Conservation (phyloP, 1,139 yeast genomes). For the Fermentozyma sake region DNA sequence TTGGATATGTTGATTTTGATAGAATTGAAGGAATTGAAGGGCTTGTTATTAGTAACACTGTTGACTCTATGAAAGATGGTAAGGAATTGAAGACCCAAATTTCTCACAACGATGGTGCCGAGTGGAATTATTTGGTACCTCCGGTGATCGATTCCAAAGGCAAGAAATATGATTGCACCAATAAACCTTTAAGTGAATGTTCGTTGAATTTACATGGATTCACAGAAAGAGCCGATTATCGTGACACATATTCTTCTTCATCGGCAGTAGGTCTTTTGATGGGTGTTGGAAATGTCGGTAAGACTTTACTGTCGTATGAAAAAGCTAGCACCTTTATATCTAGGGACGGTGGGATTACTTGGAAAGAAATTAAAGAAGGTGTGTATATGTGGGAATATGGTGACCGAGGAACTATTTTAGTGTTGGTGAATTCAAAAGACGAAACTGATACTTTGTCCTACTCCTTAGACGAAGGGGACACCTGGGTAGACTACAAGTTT, state of each 20-base stretch:
- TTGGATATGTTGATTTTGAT: conserved; percentile 88
- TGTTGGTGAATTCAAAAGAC: conserved; percentile 56
- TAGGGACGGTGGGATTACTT: conserved; percentile 82
- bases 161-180: conserved; percentile 50
- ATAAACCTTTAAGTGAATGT: conserved; percentile 52
- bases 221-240: conserved; percentile 76
- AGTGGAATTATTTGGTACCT: conserved; percentile 70
- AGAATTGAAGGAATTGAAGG: conserved; percentile 87
- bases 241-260: conserved; percentile 85
- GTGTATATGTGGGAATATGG: conserved; percentile 92
- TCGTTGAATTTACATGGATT: conserved; percentile 86
- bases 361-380: conserved; percentile 77
- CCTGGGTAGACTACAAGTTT: conserved; percentile 70
- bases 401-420: conserved; percentile 86
- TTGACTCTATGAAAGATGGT: conserved; percentile 41
- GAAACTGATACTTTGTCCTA: conserved; percentile 57
- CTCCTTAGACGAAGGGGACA: conserved; percentile 74
- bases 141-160: conserved; percentile 66
- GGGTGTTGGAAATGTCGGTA: conserved; percentile 91
- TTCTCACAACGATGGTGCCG: conserved; percentile 89
- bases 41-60: conserved; percentile 68
- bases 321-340: conserved; percentile 72
- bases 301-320: conserved; percentile 42
- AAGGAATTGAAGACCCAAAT: conserved; percentile 68
- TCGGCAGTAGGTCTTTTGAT: conserved; percentile 86